Percentiles rank a stretch among this genome's conserved stretches.
Evolutionary conservation across 139 green algal species (phyloP).

Genomic region (Coelastrella sp.): DNA sequence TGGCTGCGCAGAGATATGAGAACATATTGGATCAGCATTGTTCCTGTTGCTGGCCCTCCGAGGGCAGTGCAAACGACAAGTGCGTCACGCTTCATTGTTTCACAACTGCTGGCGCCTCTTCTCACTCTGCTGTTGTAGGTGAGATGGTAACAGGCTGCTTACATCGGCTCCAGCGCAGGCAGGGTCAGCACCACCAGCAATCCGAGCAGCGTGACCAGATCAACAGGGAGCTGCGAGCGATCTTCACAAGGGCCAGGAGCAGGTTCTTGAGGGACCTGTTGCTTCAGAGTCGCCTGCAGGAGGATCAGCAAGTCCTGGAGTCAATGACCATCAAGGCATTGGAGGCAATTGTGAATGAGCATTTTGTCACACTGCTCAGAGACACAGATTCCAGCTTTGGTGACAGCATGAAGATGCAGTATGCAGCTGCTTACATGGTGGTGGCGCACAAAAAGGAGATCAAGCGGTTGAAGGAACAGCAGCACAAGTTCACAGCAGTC

Average conservation of each 20-base stretch:
- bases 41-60: too few relatives aligned
- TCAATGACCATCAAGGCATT: slow-evolving; percentile 9
- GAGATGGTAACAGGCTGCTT: slow-evolving; percentile 37
- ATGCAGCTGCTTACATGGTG: slow-evolving; percentile 24
- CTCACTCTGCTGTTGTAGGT: not conserved
- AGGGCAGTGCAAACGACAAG: too few relatives aligned
- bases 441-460: slow-evolving; percentile 4
- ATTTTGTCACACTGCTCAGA: too few relatives aligned
- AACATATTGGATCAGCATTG: not conserved
- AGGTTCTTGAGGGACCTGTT: not conserved
- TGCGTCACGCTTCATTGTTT: not conserved
- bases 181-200: slow-evolving; percentile 26
- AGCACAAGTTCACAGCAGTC: not conserved
- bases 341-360: not conserved
- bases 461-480: not conserved
- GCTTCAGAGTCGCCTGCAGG: too few relatives aligned
- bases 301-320: not conserved
- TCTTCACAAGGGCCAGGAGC: not conserved
- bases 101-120: not conserved
- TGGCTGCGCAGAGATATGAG: not conserved
- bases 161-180: not conserved
- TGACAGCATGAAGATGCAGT: not conserved
- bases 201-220: slow-evolving; percentile 29
- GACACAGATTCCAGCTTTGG: not conserved
- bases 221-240: not conserved